Evolutionary conservation across 1,139 yeast species (phyloP), one percentile per base, ranked within the genome.

Genomic region (Candida albicans): DNA sequence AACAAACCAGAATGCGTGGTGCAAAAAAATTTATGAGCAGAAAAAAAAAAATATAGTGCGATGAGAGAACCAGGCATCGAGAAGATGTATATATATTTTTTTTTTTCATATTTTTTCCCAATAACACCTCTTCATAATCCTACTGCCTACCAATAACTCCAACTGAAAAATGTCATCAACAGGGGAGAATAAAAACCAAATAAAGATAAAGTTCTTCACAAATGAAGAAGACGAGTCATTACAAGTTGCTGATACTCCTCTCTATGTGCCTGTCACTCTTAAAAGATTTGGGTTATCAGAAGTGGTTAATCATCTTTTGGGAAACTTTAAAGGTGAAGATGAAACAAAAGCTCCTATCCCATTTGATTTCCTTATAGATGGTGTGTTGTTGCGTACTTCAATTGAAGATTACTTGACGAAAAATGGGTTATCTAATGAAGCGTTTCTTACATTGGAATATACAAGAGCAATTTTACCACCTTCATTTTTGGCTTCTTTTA

Each of bases 381-480:
- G 96, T 14, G 82, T 82, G 28, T 70, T 90, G 46, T 69, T 91
- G 48, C 82, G 95, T 53, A 77, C 86, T 1, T 84, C 96, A 1
- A 70, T 93, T 45, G 85, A 87, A 44, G 95, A 86, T 18, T 91
- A 91, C 64, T 71, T 93, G 55, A 74, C 81, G 18, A 70, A 78
- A 45, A 79, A 87, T 49, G 98, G 93, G 7, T 73, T 91, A 42
- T 87, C 96, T 4, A 77, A 83, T 39, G 99, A 93, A 75, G 80
- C 89, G 0, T 81, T 84, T 45, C 65, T 93, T 48, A 82, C 82
- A 30, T 70, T 93, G 45, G 99, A 93, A 61, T 93, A 93, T 67
- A 89, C 96, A 13, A 77, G 96, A 53, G 91, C 96, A 0, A 87
- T 91, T 36, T 76, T 91, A 46, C 99, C 99, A 15, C 99, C 99